Base-by-base conservation (phyloP, 495 filamentous ascomycete genomes). In the Apiosordaria backusii region DNA sequence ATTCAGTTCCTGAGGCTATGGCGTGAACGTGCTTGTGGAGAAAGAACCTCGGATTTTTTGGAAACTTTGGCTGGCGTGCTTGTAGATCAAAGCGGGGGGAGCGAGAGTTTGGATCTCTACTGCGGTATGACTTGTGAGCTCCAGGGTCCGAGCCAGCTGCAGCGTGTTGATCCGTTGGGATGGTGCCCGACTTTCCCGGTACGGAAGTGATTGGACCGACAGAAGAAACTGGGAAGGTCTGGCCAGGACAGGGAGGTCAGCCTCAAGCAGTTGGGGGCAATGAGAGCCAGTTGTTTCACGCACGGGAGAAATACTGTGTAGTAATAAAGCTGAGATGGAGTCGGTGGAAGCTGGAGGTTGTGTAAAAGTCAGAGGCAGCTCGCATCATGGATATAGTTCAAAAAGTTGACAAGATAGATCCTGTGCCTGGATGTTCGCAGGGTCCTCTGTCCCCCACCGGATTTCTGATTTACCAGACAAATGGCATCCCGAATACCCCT, bases 51-150 rank as follows among this genome's bases (percentile, higher is more conserved):
- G 35, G 35, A 15, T 13, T 45, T 2, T 45, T 15, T 45, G 35
- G 35, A 45, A 45, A 9, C 35, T 45, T 45, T 45, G 35, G 35
- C 35, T 45, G 29, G 29, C 29, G 29, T 5, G 65, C 24, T 52
- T 27, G 63, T 59, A 54, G 67, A 66, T 69, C 63, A 69, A 62
- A 63, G 63, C 63, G 63, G 63, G 59, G 67, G 18, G 25, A 45
- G 23, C 7, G 50, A 25, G 35, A 45, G 35, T 7, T 45, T 45
- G 29, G 22, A 62, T 50, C 15, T 4, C n/a, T 2, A n/a, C 18
- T 40, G 54, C 40, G 18, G 40, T 18, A 7, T 1, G 53, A 55
- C 7, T 24, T 21, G 53, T 18, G 15, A 18, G 27, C 26, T 40
- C 9, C 7, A 4, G 60, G 60, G 40, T 22, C n/a, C n/a, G 7